Base-by-base conservation (phyloP, 2,329 filamentous ascomycete genomes). In the Microdochium paspali region DNA sequence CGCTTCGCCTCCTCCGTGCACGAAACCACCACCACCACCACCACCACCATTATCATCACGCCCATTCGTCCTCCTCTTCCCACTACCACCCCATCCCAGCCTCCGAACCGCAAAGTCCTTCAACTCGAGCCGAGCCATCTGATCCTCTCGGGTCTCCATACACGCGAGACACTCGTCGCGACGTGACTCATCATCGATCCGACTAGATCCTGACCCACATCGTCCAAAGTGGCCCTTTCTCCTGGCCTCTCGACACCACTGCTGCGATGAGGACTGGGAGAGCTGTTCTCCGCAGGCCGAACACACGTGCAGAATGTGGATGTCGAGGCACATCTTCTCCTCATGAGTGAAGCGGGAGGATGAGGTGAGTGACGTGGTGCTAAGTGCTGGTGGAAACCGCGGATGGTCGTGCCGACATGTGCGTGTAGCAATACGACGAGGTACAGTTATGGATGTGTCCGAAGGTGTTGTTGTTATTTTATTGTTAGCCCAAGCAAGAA, bases 101-200 rank as follows among this genome's bases (percentile, higher is more conserved):
- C 53, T 44, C 39, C 50, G 52, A 28, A 46, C 44, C 3, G 49
- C 44, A 26, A 54, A 49, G 15, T 53, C 51, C 6, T 45, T 43
- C 44, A 53, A 50, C 23, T 53, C 46, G 18, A 53, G 28, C 46
- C 51, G 23, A 21, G 49, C 44, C 48, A 53, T 51, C 20, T 46
- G 44, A 4, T 24, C 23, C 31, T 55, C 49, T 20, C 50, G 49
- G 12, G 30, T 23, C 30, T 49, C 39, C 13, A 46, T 28, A 31
- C 51, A 56, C 12, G 47, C 43, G 26, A 44, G 18, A 39, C 54
- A 55, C 47, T 55, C 52, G 24, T 50, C 45, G n/a, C 52, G 50
- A 20, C 51, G 44, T 24, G 48, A 54, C 46, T 54, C 52, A 25
- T 54, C 48, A 31, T 57, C 49, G 20, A 30, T 45, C 10, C 46